These are phyloP conservation scores for Tetrapisispora namnaoensis DNA, from an alignment of 805 yeast species.

Conservation along the genomic window DNA sequence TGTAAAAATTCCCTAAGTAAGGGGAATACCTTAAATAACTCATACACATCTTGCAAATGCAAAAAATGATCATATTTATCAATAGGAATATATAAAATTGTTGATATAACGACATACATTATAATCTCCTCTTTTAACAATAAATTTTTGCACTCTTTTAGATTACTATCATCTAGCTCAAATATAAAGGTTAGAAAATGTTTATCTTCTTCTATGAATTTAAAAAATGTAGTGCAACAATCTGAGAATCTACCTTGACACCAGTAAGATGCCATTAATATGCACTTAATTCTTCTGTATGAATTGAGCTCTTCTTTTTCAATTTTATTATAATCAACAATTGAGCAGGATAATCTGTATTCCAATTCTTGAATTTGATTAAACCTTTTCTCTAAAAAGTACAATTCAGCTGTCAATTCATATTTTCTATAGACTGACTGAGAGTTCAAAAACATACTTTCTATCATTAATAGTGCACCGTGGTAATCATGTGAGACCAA, in stretches of 20 bases:
- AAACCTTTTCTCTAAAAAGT: conserved; percentile 13
- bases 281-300: conserved; percentile 8
- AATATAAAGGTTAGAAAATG: conserved; percentile 4
- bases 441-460: conserved; percentile 6
- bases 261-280: conserved; percentile 12
- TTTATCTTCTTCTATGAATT: conserved; percentile 9
- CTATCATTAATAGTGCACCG: conserved; percentile 17
- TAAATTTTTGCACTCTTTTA: conserved; percentile 1
- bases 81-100: conserved; percentile 19
- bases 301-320: conserved; percentile 9
- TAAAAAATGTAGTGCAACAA: conserved; percentile 15
- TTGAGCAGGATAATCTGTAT: conserved; percentile 9
- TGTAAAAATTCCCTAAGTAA: conserved; percentile 10
- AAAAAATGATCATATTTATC: conserved; percentile 21
- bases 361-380: conserved; percentile 19
- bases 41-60: conserved; percentile 11
- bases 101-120: conserved; percentile 17
- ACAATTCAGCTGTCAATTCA: conserved; percentile 11
- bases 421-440: conserved; percentile 9
- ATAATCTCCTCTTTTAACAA: conserved; percentile 15
- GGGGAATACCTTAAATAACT: conserved; percentile 9
- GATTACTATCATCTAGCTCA: not conserved
- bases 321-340: not conserved
- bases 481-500: conserved; percentile 16
- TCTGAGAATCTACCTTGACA: conserved; percentile 18